phyloP scores from a whole-genome alignment of 345 rosid genomes.

The Citrus sp. region DNA sequence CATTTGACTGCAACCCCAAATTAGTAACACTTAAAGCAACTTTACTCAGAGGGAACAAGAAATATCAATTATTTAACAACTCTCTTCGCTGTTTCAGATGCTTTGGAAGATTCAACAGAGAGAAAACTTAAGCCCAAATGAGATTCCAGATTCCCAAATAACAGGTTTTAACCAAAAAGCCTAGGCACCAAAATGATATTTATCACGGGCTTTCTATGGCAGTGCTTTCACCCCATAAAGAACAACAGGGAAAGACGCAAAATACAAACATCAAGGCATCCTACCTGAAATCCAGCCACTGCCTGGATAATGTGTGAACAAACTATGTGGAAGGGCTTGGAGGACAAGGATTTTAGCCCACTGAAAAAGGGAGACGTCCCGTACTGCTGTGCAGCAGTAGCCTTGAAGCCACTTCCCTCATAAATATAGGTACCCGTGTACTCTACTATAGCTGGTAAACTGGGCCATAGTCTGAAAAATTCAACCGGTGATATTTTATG shows the following conservation, averaged over 20 bases:
- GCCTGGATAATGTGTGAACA: conserved; percentile 92
- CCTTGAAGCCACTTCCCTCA: conserved; percentile 98
- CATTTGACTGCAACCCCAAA: background rate
- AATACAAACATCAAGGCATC: background rate
- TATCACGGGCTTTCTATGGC: background rate
- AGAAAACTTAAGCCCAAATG: background rate
- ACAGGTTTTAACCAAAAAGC: background rate
- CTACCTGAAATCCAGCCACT: conserved; percentile 98
- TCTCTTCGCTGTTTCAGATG: background rate
- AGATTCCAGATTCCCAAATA: background rate
- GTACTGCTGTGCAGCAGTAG: conserved; percentile 97
- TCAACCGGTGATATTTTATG: conserved; percentile 95
- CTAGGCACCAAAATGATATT: background rate
- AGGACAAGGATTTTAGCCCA: conserved; percentile 82
- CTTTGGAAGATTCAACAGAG: background rate
- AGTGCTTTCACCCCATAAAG: background rate
- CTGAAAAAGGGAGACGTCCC: conserved; percentile 93
- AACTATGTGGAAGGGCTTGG: conserved; percentile 91
- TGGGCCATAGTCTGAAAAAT: conserved; percentile 98
- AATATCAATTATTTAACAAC: background rate
- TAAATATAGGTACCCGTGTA: conserved; percentile 81
- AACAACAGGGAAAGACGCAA: background rate
- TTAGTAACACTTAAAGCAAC: background rate
- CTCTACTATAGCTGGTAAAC: conserved; percentile 91
- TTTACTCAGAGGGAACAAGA: background rate